These are phyloP conservation scores for Ganoderma lingzhi DNA, from an alignment of 1,284 basidiomycete genomes.

Conservation along the genomic window DNA sequence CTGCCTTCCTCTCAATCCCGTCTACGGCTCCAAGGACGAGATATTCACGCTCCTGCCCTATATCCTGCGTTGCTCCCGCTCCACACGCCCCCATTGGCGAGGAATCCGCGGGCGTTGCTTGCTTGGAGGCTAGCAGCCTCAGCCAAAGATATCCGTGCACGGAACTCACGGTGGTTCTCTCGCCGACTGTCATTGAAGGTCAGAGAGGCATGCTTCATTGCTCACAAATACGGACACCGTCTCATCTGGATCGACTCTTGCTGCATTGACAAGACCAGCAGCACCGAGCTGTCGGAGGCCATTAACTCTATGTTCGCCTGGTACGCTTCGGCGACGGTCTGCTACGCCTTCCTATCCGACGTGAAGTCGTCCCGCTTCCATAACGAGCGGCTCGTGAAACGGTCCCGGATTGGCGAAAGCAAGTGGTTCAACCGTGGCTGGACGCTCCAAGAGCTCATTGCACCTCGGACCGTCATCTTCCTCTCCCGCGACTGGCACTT, in stretches of 20 bases:
- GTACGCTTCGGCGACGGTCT: neutral
- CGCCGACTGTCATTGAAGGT: constrained; percentile 1
- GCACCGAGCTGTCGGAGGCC: constrained; percentile 2
- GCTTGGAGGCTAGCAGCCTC: neutral
- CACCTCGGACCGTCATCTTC: constrained; percentile 12
- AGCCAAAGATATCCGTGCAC: neutral
- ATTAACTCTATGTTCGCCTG: constrained; percentile 7
- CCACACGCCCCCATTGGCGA: neutral
- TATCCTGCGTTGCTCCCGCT: neutral
- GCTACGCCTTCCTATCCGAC: constrained; percentile 7
- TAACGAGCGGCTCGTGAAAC: neutral
- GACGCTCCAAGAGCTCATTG: constrained; percentile 19
- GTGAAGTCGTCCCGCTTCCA: neutral
- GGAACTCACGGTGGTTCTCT: constrained; percentile 5
- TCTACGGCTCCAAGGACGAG: neutral
- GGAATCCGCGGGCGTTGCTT: neutral
- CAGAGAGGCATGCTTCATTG: neutral
- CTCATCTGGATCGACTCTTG: constrained; percentile 7
- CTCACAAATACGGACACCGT: neutral
- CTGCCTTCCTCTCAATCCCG: neutral
- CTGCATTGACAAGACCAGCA: constrained; percentile 5
- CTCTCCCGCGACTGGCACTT: constrained; percentile 7
- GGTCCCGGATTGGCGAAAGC: constrained; percentile 1
- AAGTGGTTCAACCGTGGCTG: constrained; percentile 6
- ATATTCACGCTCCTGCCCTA: neutral